Evolutionary conservation across 2,329 filamentous ascomycete species (phyloP), one percentile per base, ranked within the genome.

Genomic region (Sporothrix variecibatus): DNA sequence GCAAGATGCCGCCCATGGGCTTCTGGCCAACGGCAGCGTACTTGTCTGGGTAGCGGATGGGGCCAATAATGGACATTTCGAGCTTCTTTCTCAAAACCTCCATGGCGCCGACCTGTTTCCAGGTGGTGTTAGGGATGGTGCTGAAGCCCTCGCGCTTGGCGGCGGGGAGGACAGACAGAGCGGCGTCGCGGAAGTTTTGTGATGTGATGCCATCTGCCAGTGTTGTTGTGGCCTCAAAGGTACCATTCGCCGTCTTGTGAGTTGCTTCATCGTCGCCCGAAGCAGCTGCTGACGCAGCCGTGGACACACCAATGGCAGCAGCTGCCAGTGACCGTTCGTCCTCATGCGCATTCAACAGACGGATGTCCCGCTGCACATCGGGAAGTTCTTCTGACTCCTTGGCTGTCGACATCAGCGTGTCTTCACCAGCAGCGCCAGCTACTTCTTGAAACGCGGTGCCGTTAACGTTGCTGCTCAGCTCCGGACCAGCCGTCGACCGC

Each of bases 71-170:
- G 62, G 94, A 94, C 79, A 91, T 91, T 78, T 93, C 87, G 6
- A 99, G 90, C 80, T 96, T 92, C 74, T 94, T 89, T 51, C 95
- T 93, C 4, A 97, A 91, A n/a, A 86, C 86, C 62, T 89, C 85
- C 17, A 99, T 87, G 7, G 95, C 95, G 75, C 96, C 96, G 71
- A 99, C 94, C 79, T 98, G 93, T 64, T 90, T 87, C 94, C 96
- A 99, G 0, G 94, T 97, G 5, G 96, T 95, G 80, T 95, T 92
- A 8, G 96, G 96, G 62, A 98, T 94, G 0, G 94, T 96, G 15
- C 94, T 94, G 82, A 99, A 99, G 65, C 96, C 96, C 83, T 99
- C 95, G 69, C 94, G 91, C 81, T 95, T 95, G 6, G 93, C 93
- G 0, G 94, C 95, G 34, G 94, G 90, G 80, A 94, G 88, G 76